Evolutionary conservation across 2,329 filamentous ascomycete species (phyloP), one percentile per base, ranked within the genome.

Genomic region (Paraphaeosphaeria minitans): DNA sequence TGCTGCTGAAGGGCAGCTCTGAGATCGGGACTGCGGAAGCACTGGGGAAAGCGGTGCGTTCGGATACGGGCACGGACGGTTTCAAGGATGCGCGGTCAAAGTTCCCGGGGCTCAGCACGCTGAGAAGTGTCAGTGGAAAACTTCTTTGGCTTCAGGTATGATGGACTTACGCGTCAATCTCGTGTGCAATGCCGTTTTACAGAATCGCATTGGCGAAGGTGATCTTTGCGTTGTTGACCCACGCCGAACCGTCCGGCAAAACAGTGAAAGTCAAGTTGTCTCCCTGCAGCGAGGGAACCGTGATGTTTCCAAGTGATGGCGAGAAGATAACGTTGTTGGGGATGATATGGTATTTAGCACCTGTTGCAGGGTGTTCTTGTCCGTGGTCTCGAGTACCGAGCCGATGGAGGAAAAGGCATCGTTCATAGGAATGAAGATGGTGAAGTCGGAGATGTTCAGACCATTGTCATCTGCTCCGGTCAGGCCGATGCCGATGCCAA

Each of bases 351-450:
- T 69, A 67, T 10, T 58, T 54, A 71, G 68, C 13, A 70, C 69
- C 1, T 65, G 57, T 53, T 63, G 64, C 2, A 71, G 57, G 4
- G 66, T 70, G 4, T 53, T 47, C 12, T 63, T n/a, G 35, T 70
- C 62, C 6, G 61, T 66, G 2, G 60, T 53, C 21, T 57, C 57
- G 2, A 71, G 57, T 16, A 69, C 62, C 3, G 69, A 70, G 51
- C 68, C 69, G 31, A 86, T 81, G 72, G 83, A 83, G 45, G 88
- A 84, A 68, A 97, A 93, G 0, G 92, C 92, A 48, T 82, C 79
- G 74, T 96, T 85, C 1, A 85, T 87, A 0, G 93, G 93, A 1
- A 90, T 89, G 66, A 97, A 95, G 54, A 94, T 78, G 0, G 93
- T 97, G 69, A 88, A 85, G 75, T 93, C 93, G 19, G 84, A 70